Conservation (phyloP, 2,329 filamentous ascomycete species). For the Alternaria gansuensis region DNA sequence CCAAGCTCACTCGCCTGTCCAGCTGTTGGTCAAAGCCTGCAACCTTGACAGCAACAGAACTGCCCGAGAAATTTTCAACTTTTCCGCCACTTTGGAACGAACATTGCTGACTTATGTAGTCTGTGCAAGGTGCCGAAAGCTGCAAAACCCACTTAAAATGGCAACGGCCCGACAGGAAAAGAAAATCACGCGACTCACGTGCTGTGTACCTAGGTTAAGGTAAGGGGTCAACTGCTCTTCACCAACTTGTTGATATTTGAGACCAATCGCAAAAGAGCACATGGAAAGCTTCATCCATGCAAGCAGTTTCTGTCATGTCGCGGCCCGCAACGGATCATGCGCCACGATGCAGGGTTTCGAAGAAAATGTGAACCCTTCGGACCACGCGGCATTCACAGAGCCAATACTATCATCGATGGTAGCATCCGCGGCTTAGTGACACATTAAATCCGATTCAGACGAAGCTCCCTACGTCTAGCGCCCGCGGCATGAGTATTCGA, state of each 20-base stretch:
- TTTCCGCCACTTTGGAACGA: neutral
- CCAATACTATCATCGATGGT: neutral
- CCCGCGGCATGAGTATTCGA: neutral
- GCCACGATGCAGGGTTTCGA: neutral
- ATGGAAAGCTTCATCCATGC: neutral
- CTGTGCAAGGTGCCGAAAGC: neutral
- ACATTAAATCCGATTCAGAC: neutral
- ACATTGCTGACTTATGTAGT: neutral
- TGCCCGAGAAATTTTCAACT: neutral
- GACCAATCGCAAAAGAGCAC: neutral
- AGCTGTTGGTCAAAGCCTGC: neutral
- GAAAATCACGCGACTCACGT: slow-evolving; percentile 2
- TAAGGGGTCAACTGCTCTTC: slow-evolving; percentile 1
- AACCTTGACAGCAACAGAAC: neutral
- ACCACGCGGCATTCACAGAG: slow-evolving; percentile 1
- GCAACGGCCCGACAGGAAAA: slow-evolving; percentile 12
- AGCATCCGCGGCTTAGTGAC: neutral
- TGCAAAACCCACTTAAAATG: neutral
- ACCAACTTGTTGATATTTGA: neutral
- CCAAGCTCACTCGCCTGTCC: neutral
- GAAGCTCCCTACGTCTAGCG: slow-evolving; percentile 6
- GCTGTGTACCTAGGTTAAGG: neutral
- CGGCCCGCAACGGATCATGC: neutral
- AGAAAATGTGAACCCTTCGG: neutral
- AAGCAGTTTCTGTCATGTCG: neutral